Evolutionary conservation across 73 alveolate genomes (phyloP), one percentile per base, ranked within the genome.

Genomic region (Stentor coeruleus): DNA sequence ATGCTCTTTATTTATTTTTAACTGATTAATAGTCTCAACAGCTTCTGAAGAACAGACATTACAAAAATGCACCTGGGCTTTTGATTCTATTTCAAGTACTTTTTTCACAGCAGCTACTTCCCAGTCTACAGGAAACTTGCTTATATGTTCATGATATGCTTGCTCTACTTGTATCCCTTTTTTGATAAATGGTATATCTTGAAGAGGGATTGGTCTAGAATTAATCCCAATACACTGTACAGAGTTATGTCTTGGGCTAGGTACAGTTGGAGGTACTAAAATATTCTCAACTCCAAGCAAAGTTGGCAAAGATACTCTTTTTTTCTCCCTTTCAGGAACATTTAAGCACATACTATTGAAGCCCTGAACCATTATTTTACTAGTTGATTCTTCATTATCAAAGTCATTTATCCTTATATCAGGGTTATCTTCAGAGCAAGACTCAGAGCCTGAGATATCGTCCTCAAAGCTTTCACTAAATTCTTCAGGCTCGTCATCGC

Each of bases 141-240:
- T 26, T 3, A 31, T 31, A 33, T 66, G 37, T 11, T 66, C 37
- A 11, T 66, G n/a, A 33, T 66, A 66, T 0, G 79, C n/a, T 66
- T 66, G 40, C 37, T 20, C n/a, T 1, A 20, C 37, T 20, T 20
- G n/a, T 28, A 20, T 26, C n/a, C 79, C 79, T 66, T 31, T 66
- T 66, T 66, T 66, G 49, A 66, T 66, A 33, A 66, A 66, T 15
- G 79, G 79, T 0, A 66, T 11, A 33, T 66, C 79, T 66, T 66
- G 79, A 11, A 31, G 36, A 66, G 79, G 79, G 37, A 66, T 33
- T 1, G 79, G 79, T 6, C 66, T 6, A 11, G 66, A 49, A 49
- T 31, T 66, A 28, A 66, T 26, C 33, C 37, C 37, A 0, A 66
- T 20, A 28, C 0, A 37, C 79, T 66, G 37, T 28, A 66, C 26